Conservation (phyloP, 2,329 filamentous ascomycete species). For the Fusarium devonianum region DNA sequence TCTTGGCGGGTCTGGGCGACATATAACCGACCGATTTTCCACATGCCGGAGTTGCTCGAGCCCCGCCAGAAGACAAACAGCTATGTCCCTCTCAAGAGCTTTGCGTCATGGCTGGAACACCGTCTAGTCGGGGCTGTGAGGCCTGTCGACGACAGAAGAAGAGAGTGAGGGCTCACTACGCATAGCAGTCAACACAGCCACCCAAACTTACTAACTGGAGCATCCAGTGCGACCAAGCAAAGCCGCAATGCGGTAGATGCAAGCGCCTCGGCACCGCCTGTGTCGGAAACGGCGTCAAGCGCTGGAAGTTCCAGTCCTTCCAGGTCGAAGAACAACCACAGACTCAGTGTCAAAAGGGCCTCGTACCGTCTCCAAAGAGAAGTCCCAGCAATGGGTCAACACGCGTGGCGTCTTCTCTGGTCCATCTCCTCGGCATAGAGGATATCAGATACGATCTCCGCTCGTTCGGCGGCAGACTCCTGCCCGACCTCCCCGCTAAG, state of each 20-base stretch:
- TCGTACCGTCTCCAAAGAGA: not conserved
- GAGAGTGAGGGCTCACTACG: slow-evolving; percentile 18
- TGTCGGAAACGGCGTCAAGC: slow-evolving; percentile 29
- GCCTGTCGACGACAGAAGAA: slow-evolving; percentile 33
- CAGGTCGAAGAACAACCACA: too few species aligned
- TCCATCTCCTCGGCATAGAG: slow-evolving; percentile 29
- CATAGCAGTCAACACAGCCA: too few species aligned
- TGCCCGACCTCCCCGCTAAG: slow-evolving; percentile 25
- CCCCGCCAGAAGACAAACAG: too few species aligned
- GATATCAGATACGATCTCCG: slow-evolving; percentile 35
- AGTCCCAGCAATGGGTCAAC: slow-evolving; percentile 27
- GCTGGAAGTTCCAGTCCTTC: slow-evolving; percentile 30
- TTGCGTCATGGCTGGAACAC: slow-evolving; percentile 26
- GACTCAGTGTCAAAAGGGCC: not conserved
- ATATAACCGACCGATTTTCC: too few species aligned
- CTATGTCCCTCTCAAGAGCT: too few species aligned
- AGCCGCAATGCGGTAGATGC: slow-evolving; percentile 32
- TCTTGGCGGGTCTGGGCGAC: too few species aligned
- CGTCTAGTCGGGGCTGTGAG: slow-evolving; percentile 25
- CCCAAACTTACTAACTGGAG: not conserved
- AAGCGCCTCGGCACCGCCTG: slow-evolving; percentile 24
- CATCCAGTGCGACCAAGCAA: slow-evolving; percentile 20
- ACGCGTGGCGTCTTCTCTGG: slow-evolving; percentile 15
- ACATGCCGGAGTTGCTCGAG: too few species aligned
- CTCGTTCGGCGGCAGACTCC: slow-evolving; percentile 22